phyloP scores from a whole-genome alignment of 495 filamentous ascomycete species.

The Penicillium samsonianum region DNA sequence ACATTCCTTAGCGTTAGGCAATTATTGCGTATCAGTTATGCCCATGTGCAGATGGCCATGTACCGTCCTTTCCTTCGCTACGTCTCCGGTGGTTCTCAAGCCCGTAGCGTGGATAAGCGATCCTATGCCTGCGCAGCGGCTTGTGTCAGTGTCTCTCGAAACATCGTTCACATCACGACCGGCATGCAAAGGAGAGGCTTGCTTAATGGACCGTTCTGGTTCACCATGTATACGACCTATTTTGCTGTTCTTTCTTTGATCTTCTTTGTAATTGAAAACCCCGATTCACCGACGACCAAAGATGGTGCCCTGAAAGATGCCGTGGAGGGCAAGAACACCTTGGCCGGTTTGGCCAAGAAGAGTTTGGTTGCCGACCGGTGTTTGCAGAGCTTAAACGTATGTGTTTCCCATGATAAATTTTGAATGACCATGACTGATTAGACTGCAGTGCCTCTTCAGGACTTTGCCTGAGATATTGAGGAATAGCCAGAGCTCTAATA shows the following conservation, averaged over 20 bases:
- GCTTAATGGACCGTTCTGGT: slow-evolving; percentile 93
- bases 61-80: slow-evolving; percentile 97
- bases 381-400: slow-evolving; percentile 70
- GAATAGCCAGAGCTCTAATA: slow-evolving; percentile 49
- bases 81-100: slow-evolving; percentile 68
- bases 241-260: slow-evolving; percentile 88
- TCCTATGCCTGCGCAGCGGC: slow-evolving; percentile 91
- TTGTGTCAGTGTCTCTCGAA: too few relatives aligned
- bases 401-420: slow-evolving; percentile 24
- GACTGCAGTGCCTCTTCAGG: slow-evolving; percentile 68
- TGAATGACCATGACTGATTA: background rate
- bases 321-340: slow-evolving; percentile 73
- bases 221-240: slow-evolving; percentile 93
- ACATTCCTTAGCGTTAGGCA: slow-evolving; percentile 68
- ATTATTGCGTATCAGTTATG: slow-evolving; percentile 81
- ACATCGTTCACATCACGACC: slow-evolving; percentile 87
- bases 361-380: slow-evolving; percentile 89
- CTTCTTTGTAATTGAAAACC: slow-evolving; percentile 90
- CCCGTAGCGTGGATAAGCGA: slow-evolving; percentile 74
- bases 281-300: slow-evolving; percentile 69
- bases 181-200: slow-evolving; percentile 84
- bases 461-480: slow-evolving; percentile 71
- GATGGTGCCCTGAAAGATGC: slow-evolving; percentile 81
- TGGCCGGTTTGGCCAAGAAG: slow-evolving; percentile 72
- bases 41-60: slow-evolving; percentile 93